Evolutionary conservation across 2,329 filamentous ascomycete genomes (phyloP), one percentile per base, ranked within the genome.

Genomic region (Xylariales sp.): DNA sequence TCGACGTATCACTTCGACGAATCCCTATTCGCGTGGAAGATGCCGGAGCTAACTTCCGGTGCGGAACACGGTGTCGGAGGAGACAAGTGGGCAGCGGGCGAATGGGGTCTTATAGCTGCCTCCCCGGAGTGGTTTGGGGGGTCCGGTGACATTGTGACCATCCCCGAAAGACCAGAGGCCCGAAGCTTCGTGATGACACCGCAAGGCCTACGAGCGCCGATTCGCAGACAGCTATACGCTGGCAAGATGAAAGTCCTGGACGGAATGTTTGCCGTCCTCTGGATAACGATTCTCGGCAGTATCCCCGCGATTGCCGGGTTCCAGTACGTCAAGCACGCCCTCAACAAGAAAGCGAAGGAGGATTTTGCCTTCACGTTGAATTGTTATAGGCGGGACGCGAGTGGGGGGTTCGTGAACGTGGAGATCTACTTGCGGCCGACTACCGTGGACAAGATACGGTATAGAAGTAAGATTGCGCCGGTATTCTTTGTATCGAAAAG

Each of bases 1-100:
- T 32, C 54, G 1, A 46, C 45, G 5, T 23, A 59, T 43, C 28
- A 52, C 3, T 57, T 64, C 9, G 55, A 64, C 48, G 55, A 64
- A 64, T 64, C 62, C 9, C 18, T 64, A 32, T 64, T 64, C 28
- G 55, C 55, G 5, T 64, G 49, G 62, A 48, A 46, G 30, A 64
- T 64, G 62, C 62, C 55, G 5, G 5, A 64, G 4, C 55, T 41
- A 0, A 41, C 46, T 5, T 43, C 62, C 0, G 55, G 62, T 4
- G 18, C 0, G 3, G 36, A 48, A 54, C 8, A 39, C 18, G 39
- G 48, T n/a, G 14, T 36, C 16, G 23, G 49, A 41, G 41, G 10
- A 12, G 55, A 32, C 5, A 23, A 48, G 1, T 64, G 55, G 48
- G 32, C 30, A 18, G 12, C 49, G 9, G 55, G 55, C 2, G 55